Conservation (phyloP, 2,329 filamentous ascomycete genomes). For the Cladosporium sp. region DNA sequence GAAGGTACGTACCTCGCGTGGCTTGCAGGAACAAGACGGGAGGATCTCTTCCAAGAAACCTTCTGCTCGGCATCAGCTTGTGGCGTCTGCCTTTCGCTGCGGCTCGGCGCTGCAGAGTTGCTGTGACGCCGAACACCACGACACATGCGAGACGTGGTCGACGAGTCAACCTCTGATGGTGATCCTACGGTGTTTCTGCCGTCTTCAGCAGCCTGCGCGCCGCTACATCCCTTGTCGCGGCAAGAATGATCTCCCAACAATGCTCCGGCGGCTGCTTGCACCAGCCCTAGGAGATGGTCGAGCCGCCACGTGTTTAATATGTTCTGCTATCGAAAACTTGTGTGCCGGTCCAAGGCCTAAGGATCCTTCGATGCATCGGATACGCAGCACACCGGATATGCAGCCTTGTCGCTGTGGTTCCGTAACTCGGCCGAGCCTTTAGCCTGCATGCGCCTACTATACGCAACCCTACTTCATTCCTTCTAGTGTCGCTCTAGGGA, state of each 20-base stretch:
- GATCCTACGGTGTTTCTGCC: background rate
- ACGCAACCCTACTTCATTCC: background rate
- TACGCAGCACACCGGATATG: background rate
- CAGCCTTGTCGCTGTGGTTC: background rate
- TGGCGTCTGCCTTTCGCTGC: background rate
- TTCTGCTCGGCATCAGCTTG: background rate
- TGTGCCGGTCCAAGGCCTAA: background rate
- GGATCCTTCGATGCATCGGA: background rate
- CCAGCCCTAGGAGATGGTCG: background rate
- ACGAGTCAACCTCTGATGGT: background rate
- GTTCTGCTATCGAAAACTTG: background rate
- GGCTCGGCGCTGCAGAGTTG: background rate
- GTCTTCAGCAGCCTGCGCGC: background rate
- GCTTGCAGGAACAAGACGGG: background rate
- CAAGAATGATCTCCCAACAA: background rate
- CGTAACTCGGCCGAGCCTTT: constrained; percentile 4
- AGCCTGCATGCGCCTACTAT: background rate
- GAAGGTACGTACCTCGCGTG: background rate
- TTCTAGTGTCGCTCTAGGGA: background rate
- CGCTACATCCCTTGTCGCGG: background rate
- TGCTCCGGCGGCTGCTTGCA: background rate
- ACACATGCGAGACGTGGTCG: background rate
- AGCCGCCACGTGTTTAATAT: background rate
- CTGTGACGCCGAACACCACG: background rate
- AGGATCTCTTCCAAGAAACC: background rate